Conservation (phyloP, 2,329 filamentous ascomycete species). For the Microcyclospora tardicrescens region DNA sequence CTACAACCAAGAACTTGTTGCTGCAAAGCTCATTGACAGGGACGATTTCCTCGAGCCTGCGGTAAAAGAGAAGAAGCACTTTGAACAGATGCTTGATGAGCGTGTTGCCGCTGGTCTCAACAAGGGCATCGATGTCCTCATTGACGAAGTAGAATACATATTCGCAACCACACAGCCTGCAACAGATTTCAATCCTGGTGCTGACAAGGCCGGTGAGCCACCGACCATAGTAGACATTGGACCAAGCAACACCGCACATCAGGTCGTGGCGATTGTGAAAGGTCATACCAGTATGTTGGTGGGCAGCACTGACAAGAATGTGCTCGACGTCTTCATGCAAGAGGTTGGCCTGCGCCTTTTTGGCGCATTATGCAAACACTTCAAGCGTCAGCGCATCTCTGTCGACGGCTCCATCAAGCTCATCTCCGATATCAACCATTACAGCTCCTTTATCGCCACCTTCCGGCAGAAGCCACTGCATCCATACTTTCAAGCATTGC, state of each 20-base stretch:
- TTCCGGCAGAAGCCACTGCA: slow-evolving; percentile 73
- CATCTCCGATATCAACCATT: slow-evolving; percentile 93
- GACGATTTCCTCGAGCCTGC: slow-evolving; percentile 92
- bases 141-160: slow-evolving; percentile 95
- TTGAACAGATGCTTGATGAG: slow-evolving; percentile 97
- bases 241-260: slow-evolving; percentile 63
- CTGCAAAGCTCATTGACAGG: slow-evolving; percentile 69
- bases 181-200: slow-evolving; percentile 75
- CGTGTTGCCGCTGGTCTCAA: slow-evolving; percentile 90
- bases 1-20: slow-evolving; percentile 85
- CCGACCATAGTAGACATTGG: slow-evolving; percentile 43
- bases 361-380: slow-evolving; percentile 84
- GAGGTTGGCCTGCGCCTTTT: slow-evolving; percentile 92
- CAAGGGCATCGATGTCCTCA: slow-evolving; percentile 94
- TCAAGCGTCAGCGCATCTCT: slow-evolving; percentile 88
- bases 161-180: slow-evolving; percentile 76
- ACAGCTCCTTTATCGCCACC: slow-evolving; percentile 70
- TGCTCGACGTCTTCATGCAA: slow-evolving; percentile 96
- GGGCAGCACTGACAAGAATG: slow-evolving; percentile 92
- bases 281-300: slow-evolving; percentile 86
- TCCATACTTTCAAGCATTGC: slow-evolving; percentile 80
- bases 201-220: slow-evolving; percentile 23
- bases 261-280: slow-evolving; percentile 72
- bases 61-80: slow-evolving; percentile 91
- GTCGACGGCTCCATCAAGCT: slow-evolving; percentile 81